Evolutionary conservation across 495 filamentous ascomycete species (phyloP).

Genomic region (Talaromyces proteolyticus): DNA sequence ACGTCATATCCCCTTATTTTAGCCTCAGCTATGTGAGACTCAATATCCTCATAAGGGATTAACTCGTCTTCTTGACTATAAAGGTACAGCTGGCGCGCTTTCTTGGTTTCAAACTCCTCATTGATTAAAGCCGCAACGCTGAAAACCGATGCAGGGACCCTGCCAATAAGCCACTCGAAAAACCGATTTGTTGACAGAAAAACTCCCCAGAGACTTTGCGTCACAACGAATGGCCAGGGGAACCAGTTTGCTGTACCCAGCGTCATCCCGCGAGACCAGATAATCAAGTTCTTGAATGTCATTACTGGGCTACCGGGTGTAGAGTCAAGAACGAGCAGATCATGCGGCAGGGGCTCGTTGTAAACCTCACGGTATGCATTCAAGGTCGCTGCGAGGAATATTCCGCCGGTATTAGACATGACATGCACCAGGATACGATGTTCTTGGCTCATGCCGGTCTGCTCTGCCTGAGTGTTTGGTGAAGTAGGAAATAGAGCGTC

Average conservation of each 20-base stretch:
- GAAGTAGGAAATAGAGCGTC: slow-evolving; percentile 34
- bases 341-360: slow-evolving; percentile 35
- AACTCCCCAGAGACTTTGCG: slow-evolving; percentile 35
- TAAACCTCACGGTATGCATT: slow-evolving; percentile 35
- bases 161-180: slow-evolving; percentile 9
- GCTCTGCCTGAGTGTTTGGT: slow-evolving; percentile 10
- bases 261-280: slow-evolving; percentile 47
- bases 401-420: slow-evolving; percentile 48
- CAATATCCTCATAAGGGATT: slow-evolving; percentile 46
- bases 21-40: slow-evolving; percentile 40
- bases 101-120: slow-evolving; percentile 9
- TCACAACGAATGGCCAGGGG: slow-evolving; percentile 43
- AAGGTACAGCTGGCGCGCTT: slow-evolving; percentile 32
- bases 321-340: slow-evolving; percentile 43
- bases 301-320: slow-evolving; percentile 46
- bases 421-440: slow-evolving; percentile 38
- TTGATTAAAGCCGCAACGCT: slow-evolving; percentile 19
- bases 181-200: slow-evolving; percentile 18
- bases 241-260: slow-evolving; percentile 39
- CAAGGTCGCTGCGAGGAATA: slow-evolving; percentile 41
- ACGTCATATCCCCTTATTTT: slow-evolving; percentile 33
- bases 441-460: no score
- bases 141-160: slow-evolving; percentile 16
- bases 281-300: slow-evolving; percentile 30
- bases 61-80: slow-evolving; percentile 51